These are phyloP conservation scores for Giardia duodenalis DNA, from an alignment of 208 protist species.

Conservation along the genomic window DNA sequence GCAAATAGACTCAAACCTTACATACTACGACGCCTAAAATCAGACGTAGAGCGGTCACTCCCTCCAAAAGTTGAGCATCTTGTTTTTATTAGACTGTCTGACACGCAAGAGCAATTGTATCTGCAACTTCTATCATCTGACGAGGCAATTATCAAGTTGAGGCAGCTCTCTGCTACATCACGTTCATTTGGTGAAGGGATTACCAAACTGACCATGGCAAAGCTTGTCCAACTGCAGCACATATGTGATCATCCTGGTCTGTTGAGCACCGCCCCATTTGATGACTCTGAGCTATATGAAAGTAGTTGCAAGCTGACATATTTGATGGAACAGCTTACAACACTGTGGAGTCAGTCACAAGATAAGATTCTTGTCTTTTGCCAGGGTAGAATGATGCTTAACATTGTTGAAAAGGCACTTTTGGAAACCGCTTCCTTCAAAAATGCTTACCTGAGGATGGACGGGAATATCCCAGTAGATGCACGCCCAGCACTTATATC, in stretches of 20 bases:
- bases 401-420: background rate
- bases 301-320: background rate
- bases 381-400: background rate
- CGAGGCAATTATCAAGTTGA: background rate
- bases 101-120: constrained; percentile 36
- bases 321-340: background rate
- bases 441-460: background rate
- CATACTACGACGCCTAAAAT: constrained; percentile 45
- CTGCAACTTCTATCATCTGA: background rate
- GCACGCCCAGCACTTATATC: background rate
- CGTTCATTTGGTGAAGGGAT: too few relatives aligned
- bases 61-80: constrained; percentile 44
- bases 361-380: constrained; percentile 5
- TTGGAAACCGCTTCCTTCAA: background rate
- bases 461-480: background rate
- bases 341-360: background rate
- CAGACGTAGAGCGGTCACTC: constrained; percentile 41
- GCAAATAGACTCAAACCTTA: constrained; percentile 41
- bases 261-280: background rate
- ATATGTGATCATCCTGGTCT: background rate
- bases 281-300: background rate
- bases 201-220: too few relatives aligned
- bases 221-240: background rate
- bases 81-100: constrained; percentile 38
- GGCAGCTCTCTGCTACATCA: background rate